Base-by-base conservation (phyloP, 2,329 filamentous ascomycete genomes). In the Colletotrichum sp. region DNA sequence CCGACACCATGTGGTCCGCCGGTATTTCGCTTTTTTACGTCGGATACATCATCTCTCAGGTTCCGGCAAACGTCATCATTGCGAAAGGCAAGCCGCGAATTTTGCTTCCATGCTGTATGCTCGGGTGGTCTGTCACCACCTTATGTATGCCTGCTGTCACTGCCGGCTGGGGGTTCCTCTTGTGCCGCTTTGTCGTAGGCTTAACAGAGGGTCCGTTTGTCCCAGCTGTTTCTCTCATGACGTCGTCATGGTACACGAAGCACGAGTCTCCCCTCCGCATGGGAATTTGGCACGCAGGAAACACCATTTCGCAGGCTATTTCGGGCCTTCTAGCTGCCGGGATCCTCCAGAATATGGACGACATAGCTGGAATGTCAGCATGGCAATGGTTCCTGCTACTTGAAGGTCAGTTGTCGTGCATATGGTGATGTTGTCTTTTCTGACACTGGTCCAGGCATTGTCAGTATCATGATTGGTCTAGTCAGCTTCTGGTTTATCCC, bases 241-340 rank as follows among this genome's bases (percentile, higher is more conserved):
- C 84, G 3, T 87, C 85, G 1, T 87, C 86, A 1, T 88, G 87
- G 87, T 88, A 88, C 75, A 88, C 85, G 0, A 86, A 87, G 56
- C 79, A 83, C 13, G 87, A 89, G 68, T 81, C 83, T 1, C 86
- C 86, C 1, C 80, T 85, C 10, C 80, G 87, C 0, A 88, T 87
- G 80, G 86, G 84, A 8, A 83, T 88, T 22, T 85, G 87, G 81
- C 87, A 87, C 77, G 86, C 85, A 1, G 87, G 86, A 27, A 87
- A 86, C 60, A 85, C 84, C 9, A 84, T 88, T 34, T 87, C 85
- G 0, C 86, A 87, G 64, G 84, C 86, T 1, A 80, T 88, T 39
- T 87, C 86, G 0, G 86, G 86, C 4, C 83, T 88, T 6, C 79
- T 88, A 1, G 85, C 86, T 3, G 86, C 86, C 4, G 86, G 82